Conservation (phyloP, 2,329 filamentous ascomycete species). For the Myrmaecium sp. region DNA sequence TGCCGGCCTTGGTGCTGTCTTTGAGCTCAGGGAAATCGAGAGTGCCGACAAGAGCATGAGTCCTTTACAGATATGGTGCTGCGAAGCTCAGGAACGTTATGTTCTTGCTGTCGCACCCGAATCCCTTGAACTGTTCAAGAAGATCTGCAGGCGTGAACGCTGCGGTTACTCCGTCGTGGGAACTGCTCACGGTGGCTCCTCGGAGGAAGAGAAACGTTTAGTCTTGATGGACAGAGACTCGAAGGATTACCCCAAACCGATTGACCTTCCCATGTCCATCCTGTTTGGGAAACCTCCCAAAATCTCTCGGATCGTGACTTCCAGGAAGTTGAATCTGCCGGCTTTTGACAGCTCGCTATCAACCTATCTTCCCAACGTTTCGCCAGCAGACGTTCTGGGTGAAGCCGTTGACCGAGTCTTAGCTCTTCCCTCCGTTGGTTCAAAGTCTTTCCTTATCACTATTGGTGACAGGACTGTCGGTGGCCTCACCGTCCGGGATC, state of each 20-base stretch:
- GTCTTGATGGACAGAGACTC: conserved; percentile 71
- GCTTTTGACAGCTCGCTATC: conserved; percentile 61
- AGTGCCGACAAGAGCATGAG: conserved; percentile 84
- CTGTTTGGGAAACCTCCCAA: conserved; percentile 80
- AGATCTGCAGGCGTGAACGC: conserved; percentile 62
- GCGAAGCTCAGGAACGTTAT: conserved; percentile 91
- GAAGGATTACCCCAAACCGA: conserved; percentile 55
- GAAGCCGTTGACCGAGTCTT: conserved; percentile 72
- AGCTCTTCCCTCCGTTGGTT: conserved; percentile 76
- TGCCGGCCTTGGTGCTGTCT: conserved; percentile 74
- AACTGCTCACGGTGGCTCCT: conserved; percentile 43
- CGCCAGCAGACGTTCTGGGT: conserved; percentile 34
- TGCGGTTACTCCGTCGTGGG: conserved; percentile 90
- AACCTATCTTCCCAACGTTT: conserved; percentile 43
- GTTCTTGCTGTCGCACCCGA: conserved; percentile 76
- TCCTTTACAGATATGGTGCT: conserved; percentile 94
- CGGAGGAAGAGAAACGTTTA: conserved; percentile 52
- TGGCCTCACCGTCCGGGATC: conserved; percentile 73
- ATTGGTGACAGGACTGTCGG: conserved; percentile 89
- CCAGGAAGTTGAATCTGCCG: conserved; percentile 48
- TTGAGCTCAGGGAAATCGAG: conserved; percentile 88
- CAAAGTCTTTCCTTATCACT: conserved; percentile 92
- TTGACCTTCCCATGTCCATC: conserved; percentile 76
- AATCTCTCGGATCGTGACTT: conserved; percentile 57
- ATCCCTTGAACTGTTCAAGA: conserved; percentile 52